These are phyloP conservation scores for Paramyrothecium roridum DNA, from an alignment of 2,329 filamentous ascomycete genomes.

Conservation along the genomic window DNA sequence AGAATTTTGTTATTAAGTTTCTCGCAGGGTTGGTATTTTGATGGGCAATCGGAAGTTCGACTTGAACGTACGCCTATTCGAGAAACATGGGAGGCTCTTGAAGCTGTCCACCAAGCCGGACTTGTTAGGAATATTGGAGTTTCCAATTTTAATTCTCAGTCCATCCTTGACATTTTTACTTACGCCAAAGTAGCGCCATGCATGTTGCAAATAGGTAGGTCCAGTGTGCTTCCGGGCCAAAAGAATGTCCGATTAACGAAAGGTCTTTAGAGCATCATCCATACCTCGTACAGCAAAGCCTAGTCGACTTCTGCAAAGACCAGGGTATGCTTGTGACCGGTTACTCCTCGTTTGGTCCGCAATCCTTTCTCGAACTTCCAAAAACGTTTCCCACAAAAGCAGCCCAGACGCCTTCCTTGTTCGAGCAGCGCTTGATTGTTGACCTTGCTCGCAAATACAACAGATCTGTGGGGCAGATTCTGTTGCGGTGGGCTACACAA, in stretches of 20 bases:
- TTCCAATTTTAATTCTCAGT: conserved; percentile 67
- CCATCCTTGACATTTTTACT: conserved; percentile 57
- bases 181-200: conserved; percentile 53
- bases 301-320: conserved; percentile 54
- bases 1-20: too few relatives aligned
- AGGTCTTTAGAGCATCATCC: conserved; percentile 56
- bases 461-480: conserved; percentile 62
- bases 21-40: too few relatives aligned
- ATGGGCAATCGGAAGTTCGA: too few relatives aligned
- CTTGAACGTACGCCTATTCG: conserved; percentile 52
- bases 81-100: conserved; percentile 78
- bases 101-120: conserved; percentile 60
- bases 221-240: too few relatives aligned
- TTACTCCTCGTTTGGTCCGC: conserved; percentile 64
- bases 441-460: conserved; percentile 48
- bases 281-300: conserved; percentile 58
- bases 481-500: conserved; percentile 67
- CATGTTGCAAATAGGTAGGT: conserved; percentile 51
- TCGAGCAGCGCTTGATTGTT: conserved; percentile 38
- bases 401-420: conserved; percentile 10
- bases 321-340: conserved; percentile 59
- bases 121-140: conserved; percentile 72
- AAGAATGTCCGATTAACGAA: too few relatives aligned
- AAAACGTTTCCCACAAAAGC: conserved; percentile 18
- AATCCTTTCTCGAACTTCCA: conserved; percentile 33